Percentiles rank a stretch among this genome's conserved stretches.
Conservation (phyloP, 495 filamentous ascomycete genomes). For the Echria macrotheca region DNA sequence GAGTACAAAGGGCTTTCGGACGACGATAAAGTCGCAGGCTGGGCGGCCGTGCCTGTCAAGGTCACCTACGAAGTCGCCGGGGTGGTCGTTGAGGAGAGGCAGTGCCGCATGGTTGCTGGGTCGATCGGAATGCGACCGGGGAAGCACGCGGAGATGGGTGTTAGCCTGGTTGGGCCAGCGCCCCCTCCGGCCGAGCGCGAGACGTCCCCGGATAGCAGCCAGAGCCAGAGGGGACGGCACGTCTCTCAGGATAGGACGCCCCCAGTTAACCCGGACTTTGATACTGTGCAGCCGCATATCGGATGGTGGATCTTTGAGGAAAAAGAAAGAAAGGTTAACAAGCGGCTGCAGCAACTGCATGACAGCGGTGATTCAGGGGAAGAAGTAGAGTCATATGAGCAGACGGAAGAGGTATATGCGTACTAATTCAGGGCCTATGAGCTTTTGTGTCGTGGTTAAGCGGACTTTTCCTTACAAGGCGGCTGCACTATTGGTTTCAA, state of each 20-base stretch:
- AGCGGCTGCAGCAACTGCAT: too few species aligned
- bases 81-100: neutral
- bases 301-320: constrained; percentile 1
- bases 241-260: neutral
- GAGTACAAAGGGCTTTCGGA: neutral
- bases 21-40: neutral
- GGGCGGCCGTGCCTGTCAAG: constrained; percentile 1
- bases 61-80: neutral
- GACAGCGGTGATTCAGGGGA: too few species aligned
- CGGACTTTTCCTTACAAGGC: too few species aligned
- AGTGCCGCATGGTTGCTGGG: constrained; percentile 1
- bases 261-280: neutral
- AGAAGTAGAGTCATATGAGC: too few species aligned
- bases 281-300: constrained; percentile 1
- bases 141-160: neutral
- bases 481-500: too few species aligned
- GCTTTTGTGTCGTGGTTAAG: too few species aligned
- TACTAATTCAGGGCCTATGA: too few species aligned
- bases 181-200: neutral
- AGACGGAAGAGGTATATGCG: too few species aligned
- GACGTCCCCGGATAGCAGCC: neutral
- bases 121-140: neutral
- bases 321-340: neutral
- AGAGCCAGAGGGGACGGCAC: neutral
- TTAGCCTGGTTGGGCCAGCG: neutral